Evolutionary conservation across 805 yeast genomes (phyloP).

Genomic region (Candida maesae): DNA sequence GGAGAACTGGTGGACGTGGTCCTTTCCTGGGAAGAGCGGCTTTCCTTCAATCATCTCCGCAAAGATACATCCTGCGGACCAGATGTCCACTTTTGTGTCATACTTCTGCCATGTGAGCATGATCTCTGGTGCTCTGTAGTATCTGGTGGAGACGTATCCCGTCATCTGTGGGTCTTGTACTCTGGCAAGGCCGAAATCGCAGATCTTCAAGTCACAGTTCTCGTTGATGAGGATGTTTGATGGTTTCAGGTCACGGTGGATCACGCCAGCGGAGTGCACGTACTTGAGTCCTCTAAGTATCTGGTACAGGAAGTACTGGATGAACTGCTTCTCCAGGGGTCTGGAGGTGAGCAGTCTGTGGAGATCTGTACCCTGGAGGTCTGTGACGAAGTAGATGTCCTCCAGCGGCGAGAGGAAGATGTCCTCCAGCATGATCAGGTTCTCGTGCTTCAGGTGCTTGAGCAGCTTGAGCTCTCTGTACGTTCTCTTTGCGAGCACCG

Average conservation of each 20-base stretch:
- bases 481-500: slow-evolving; percentile 93
- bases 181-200: slow-evolving; percentile 94
- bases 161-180: slow-evolving; percentile 99
- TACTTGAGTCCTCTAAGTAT: slow-evolving; percentile 85
- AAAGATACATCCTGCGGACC: slow-evolving; percentile 97
- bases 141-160: slow-evolving; percentile 93
- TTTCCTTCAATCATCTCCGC: slow-evolving; percentile 98
- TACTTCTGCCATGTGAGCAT: slow-evolving; percentile 99
- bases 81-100: slow-evolving; percentile 93
- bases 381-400: slow-evolving; percentile 95
- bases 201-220: slow-evolving; percentile 85
- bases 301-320: slow-evolving; percentile 94
- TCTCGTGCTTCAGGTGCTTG: slow-evolving; percentile 92
- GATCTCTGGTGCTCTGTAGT: slow-evolving; percentile 96
- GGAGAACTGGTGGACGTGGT: slow-evolving; percentile 96
- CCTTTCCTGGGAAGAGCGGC: slow-evolving; percentile 96
- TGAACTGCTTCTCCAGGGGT: slow-evolving; percentile 93
- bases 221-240: slow-evolving; percentile 81
- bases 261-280: slow-evolving; percentile 89
- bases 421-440: slow-evolving; percentile 87
- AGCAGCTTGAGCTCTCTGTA: slow-evolving; percentile 91
- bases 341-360: slow-evolving; percentile 88
- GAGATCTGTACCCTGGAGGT: slow-evolving; percentile 93
- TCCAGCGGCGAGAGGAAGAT: slow-evolving; percentile 92
- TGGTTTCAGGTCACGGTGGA: slow-evolving; percentile 87